Percentiles rank a stretch among this genome's conserved stretches.
Conservation (phyloP, 371 early-diverging fungal genomes). For the Actinomortierella wolfii region DNA sequence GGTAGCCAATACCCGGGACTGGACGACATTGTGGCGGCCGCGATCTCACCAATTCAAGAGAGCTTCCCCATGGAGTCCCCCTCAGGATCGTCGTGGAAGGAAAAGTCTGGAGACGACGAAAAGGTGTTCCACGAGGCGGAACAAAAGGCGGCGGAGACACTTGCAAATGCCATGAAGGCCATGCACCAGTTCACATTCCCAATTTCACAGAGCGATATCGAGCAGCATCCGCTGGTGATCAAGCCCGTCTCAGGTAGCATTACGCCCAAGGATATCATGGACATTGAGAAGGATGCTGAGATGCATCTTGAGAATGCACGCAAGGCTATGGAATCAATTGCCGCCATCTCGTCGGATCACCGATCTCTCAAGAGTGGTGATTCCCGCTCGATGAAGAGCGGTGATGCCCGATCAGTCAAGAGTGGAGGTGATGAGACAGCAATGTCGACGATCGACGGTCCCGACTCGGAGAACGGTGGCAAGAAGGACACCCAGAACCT, state of each 20-base stretch:
- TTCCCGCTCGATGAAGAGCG: too few species aligned
- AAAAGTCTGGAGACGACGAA: constrained; percentile 26
- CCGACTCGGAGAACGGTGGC: too few species aligned
- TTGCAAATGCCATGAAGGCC: constrained; percentile 44
- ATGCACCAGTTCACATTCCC: constrained; percentile 46
- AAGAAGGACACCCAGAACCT: constrained; percentile 46
- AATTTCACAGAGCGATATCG: constrained; percentile 13
- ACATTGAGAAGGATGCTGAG: too few species aligned
- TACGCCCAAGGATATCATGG: too few species aligned
- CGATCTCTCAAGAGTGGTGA: too few species aligned
- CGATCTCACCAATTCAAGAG: constrained; percentile 28
- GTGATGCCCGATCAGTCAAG: too few species aligned
- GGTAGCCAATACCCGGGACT: constrained; percentile 19
- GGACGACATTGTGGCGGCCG: constrained; percentile 22
- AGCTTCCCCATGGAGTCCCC: constrained; percentile 24
- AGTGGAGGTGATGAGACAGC: too few species aligned
- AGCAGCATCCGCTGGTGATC: constrained; percentile 7
- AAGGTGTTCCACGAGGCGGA: constrained; percentile 41
- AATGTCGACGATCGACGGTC: too few species aligned
- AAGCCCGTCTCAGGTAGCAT: too few species aligned
- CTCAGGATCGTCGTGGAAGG: constrained; percentile 23
- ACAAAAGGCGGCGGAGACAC: constrained; percentile 39
- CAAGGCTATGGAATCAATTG: too few species aligned
- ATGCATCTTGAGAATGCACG: too few species aligned
- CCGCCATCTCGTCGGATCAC: too few species aligned